A percentile compares a stretch with the other conserved stretches of the same genome.
These are phyloP conservation scores for Venturia carpophila DNA, from an alignment of 2,329 filamentous ascomycete species.

Conservation along the genomic window DNA sequence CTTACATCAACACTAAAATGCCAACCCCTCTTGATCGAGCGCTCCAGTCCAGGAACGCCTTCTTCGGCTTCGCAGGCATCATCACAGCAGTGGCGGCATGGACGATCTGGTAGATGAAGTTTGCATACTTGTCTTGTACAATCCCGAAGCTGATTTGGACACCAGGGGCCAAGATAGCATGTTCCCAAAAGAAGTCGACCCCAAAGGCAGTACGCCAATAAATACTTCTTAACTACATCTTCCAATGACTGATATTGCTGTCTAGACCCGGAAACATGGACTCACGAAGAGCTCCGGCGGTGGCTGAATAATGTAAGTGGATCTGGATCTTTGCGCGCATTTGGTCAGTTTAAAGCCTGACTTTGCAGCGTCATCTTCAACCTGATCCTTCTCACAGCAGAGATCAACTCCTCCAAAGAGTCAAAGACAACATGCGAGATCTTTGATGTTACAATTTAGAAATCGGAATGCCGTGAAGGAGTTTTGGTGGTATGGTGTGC, in stretches of 20 bases:
- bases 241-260: not conserved
- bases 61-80: constrained; percentile 60
- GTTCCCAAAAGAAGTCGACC: constrained; percentile 67
- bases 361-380: constrained; percentile 53
- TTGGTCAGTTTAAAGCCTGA: not conserved
- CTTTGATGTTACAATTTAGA: not conserved
- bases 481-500: not conserved
- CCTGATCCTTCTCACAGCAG: constrained; percentile 52
- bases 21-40: constrained; percentile 44
- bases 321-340: not conserved
- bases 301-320: constrained; percentile 72
- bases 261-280: constrained; percentile 18
- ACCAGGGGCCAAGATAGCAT: constrained; percentile 56
- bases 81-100: constrained; percentile 74
- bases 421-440: constrained; percentile 57
- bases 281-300: constrained; percentile 51
- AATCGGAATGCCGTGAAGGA: not conserved
- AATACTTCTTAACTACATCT: not conserved
- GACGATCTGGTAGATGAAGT: constrained; percentile 56
- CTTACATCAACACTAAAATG: constrained; percentile 29
- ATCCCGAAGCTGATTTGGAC: not conserved
- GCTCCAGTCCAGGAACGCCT: constrained; percentile 34
- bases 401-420: constrained; percentile 58
- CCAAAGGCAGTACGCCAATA: constrained; percentile 57
- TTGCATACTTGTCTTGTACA: not conserved